Base-by-base conservation (phyloP, 2,329 filamentous ascomycete genomes). In the Pseudocercospora musae region DNA sequence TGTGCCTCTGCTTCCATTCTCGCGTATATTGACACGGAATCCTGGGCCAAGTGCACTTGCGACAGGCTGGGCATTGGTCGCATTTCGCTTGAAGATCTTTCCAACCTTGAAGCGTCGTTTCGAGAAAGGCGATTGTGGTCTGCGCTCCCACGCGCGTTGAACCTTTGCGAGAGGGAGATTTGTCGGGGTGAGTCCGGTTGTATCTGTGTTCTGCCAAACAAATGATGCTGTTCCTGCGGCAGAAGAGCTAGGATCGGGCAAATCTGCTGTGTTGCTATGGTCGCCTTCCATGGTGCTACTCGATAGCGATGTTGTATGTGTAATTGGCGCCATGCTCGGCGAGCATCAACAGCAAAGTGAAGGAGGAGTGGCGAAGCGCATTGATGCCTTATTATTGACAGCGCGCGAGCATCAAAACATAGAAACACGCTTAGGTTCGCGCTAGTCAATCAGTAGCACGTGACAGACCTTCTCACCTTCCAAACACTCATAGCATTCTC, bases 141-240 rank as follows among this genome's bases (percentile, higher is more conserved):
- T 77, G 55, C 81, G 77, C 59, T 84, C 81, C 80, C 80, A 84
- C 52, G 74, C 81, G 52, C 80, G 78, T 18, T 77, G 78, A 3
- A 78, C 73, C 55, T 77, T 78, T 13, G 76, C 68, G 27, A 81
- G 66, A 15, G 78, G 74, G 4, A 82, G 70, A 31, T 77, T 72
- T 44, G 65, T 70, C 9, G 79, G 78, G 44, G 76, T 73, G 62
- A 82, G 74, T 62, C 74, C 73, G 27, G 77, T 71, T 23, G 76
- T 69, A 69, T 81, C 78, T 66, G 74, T 68, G 58, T 77, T 71
- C 68, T 76, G 66, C 80, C 79, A 81, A 68, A 57, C 57, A 44
- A 57, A 57, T 49, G 46, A 46, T 60, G 57, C 54, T 11, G 62
- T 54, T 18, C 20, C 60, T 31, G 31, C 13, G 42, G 59, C 33